Evolutionary conservation across 208 protist species (phyloP).

Genomic region (Crithidia sp.): DNA sequence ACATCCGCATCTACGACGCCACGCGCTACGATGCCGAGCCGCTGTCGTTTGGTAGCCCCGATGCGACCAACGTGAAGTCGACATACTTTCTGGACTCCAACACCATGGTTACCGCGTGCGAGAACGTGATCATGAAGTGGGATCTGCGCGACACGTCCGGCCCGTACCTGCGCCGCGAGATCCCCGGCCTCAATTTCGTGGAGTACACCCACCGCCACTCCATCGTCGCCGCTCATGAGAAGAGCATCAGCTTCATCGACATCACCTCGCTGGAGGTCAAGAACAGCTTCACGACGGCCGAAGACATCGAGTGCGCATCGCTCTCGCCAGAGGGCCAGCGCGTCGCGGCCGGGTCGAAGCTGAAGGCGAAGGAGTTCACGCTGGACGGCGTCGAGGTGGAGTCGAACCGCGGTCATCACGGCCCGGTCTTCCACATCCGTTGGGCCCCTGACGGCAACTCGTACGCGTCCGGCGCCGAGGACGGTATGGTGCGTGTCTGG

Average conservation of each 20-base stretch:
- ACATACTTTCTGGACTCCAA: conserved; percentile 88
- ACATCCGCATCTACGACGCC: conserved; percentile 92
- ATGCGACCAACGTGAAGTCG: conserved; percentile 78
- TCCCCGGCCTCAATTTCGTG: conserved; percentile 86
- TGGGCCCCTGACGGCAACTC: conserved; percentile 89
- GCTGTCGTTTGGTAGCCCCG: conserved; percentile 66
- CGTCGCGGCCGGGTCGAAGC: conserved; percentile 84
- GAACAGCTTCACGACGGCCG: conserved; percentile 73
- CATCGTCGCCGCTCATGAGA: conserved; percentile 86
- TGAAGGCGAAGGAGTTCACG: conserved; percentile 93
- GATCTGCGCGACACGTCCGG: conserved; percentile 86
- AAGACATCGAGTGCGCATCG: conserved; percentile 89
- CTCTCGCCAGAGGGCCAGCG: conserved; percentile 85
- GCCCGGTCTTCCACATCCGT: conserved; percentile 91
- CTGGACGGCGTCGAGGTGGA: conserved; percentile 83
- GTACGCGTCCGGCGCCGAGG: conserved; percentile 89
- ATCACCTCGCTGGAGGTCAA: conserved; percentile 80
- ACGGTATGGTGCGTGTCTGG: conserved; percentile 93
- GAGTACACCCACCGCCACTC: conserved; percentile 88
- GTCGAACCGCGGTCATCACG: conserved; percentile 91
- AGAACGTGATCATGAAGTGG: conserved; percentile 91
- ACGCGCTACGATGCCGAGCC: conserved; percentile 79
- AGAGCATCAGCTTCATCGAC: conserved; percentile 90
- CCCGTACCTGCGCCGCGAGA: conserved; percentile 83
- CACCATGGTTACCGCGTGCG: conserved; percentile 85